These are phyloP conservation scores for Fusarium pseudoanthophilum DNA, from an alignment of 2,329 filamentous ascomycete species.

Conservation along the genomic window DNA sequence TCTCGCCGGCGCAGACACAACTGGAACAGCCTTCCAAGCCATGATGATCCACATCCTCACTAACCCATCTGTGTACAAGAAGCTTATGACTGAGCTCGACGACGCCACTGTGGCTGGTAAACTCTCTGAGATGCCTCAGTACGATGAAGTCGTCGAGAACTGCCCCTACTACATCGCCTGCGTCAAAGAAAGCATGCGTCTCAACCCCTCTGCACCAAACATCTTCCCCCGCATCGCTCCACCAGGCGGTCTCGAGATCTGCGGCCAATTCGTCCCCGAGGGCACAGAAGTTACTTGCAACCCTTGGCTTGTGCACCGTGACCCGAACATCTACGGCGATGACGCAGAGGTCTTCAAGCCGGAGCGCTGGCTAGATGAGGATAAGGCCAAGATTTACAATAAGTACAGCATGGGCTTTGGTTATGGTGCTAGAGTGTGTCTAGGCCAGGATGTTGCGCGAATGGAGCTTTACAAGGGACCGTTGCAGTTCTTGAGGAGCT, in stretches of 20 bases:
- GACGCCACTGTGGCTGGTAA: conserved; percentile 45
- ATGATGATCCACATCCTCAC: conserved; percentile 49
- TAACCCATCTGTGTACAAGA: conserved; percentile 32
- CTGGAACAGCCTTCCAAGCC: conserved; percentile 57
- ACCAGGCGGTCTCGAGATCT: conserved; percentile 55
- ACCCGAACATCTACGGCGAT: conserved; percentile 46
- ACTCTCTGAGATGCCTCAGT: conserved; percentile 48
- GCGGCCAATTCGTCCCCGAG: conserved; percentile 46
- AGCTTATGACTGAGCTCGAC: conserved; percentile 41
- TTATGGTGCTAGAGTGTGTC: conserved; percentile 54
- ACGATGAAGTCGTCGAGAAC: conserved; percentile 41
- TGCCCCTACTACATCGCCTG: conserved; percentile 63
- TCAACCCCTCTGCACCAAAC: conserved; percentile 61
- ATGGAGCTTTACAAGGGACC: conserved; percentile 52
- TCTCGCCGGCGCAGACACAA: conserved; percentile 57
- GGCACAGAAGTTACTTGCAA: conserved; percentile 51
- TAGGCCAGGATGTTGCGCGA: conserved; percentile 57
- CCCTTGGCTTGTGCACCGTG: conserved; percentile 50
- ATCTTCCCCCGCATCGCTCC: conserved; percentile 62
- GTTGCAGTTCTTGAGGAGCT: conserved; percentile 24
- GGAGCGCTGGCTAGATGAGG: conserved; percentile 54
- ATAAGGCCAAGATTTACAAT: conserved; percentile 44
- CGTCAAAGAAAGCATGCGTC: conserved; percentile 63
- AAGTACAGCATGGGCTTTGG: conserved; percentile 52
- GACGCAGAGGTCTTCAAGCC: conserved; percentile 52